Conservation (phyloP, 202 grass and related monocot species). For the Setaria italica region DNA sequence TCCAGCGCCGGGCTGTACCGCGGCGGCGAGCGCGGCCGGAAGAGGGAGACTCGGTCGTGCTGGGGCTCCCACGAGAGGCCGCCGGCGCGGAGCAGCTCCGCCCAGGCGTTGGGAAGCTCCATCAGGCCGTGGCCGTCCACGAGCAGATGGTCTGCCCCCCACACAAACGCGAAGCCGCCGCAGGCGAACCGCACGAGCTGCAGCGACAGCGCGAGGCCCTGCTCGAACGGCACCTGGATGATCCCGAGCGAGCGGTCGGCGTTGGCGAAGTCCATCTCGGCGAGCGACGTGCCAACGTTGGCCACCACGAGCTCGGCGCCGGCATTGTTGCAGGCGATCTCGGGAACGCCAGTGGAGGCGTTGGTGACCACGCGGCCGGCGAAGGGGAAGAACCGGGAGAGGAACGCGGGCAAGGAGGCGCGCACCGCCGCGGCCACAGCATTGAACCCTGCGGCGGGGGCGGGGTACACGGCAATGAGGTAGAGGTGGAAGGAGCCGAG, state of each 20-base stretch:
- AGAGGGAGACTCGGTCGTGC: conserved; percentile 56
- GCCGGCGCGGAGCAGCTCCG: conserved; percentile 43
- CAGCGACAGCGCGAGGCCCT: conserved; percentile 56
- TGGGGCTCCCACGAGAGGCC: conserved; percentile 46
- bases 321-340: conserved; percentile 54
- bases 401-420: conserved; percentile 50
- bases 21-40: conserved; percentile 47
- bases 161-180: conserved; percentile 64
- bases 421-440: conserved; percentile 36
- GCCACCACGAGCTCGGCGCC: conserved; percentile 68
- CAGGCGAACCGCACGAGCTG: conserved; percentile 66
- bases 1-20: conserved; percentile 45
- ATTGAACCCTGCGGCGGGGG: conserved; percentile 26
- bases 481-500: conserved; percentile 62
- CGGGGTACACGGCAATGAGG: conserved; percentile 53
- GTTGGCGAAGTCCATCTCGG: conserved; percentile 53
- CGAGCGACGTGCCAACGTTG: conserved; percentile 26
- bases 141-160: conserved; percentile 64
- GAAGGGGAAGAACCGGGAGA: conserved; percentile 66
- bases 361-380: conserved; percentile 49
- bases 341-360: conserved; percentile 47
- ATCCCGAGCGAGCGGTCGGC: conserved; percentile 32
- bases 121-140: conserved; percentile 64
- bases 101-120: conserved; percentile 47
- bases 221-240: conserved; percentile 49